Evolutionary conservation across 257 asterid species (phyloP).

Genomic region (Penstemon barbatus): DNA sequence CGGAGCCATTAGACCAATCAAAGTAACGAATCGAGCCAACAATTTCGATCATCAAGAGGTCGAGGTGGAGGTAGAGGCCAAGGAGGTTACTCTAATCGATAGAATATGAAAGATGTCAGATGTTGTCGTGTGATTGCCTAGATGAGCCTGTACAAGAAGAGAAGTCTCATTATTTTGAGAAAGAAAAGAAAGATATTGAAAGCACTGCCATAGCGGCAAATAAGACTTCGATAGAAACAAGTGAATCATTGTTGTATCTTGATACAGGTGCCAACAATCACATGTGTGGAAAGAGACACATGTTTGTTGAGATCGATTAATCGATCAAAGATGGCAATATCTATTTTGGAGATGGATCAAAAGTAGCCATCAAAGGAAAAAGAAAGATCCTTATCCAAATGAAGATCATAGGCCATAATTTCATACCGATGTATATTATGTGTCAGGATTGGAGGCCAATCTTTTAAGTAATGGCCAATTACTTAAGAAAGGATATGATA

Average conservation of each 20-base stretch:
- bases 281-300: not conserved
- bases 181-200: not conserved
- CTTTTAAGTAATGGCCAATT: not conserved
- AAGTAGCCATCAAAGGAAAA: not conserved
- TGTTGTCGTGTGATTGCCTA: conserved; percentile 9
- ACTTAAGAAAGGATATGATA: not conserved
- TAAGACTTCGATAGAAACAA: not conserved
- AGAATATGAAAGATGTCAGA: not conserved
- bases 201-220: not conserved
- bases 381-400: not conserved
- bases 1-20: not conserved
- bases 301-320: not conserved
- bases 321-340: not conserved
- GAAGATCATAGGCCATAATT: not conserved
- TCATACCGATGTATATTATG: not conserved
- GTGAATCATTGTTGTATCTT: not conserved
- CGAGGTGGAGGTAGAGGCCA: not conserved
- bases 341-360: not conserved
- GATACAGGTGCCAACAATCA: not conserved
- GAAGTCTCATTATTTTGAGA: too few relatives aligned
- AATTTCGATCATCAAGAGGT: too few relatives aligned
- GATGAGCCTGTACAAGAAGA: too few relatives aligned
- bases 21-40: not conserved
- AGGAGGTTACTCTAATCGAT: not conserved
- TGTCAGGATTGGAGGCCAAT: not conserved